These are phyloP conservation scores for Cystobasidium onofrii DNA, from an alignment of 768 basidiomycete species.

Conservation along the genomic window DNA sequence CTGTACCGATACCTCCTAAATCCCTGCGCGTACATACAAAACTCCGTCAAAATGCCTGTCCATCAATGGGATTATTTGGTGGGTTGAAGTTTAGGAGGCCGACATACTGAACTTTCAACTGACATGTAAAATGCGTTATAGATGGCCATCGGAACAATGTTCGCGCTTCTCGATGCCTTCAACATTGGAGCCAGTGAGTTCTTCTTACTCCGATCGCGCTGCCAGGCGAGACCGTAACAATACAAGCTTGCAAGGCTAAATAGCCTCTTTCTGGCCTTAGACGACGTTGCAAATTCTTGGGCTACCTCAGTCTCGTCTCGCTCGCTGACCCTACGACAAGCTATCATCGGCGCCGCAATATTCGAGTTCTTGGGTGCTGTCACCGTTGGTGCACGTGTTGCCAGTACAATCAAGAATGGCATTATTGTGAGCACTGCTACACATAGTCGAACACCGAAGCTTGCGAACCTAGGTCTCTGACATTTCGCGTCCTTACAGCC, in stretches of 20 bases:
- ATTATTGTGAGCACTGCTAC: constrained; percentile 47
- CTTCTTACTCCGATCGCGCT: not conserved
- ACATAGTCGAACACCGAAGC: too few relatives aligned
- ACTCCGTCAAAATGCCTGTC: not conserved
- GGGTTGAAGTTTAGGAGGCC: not conserved
- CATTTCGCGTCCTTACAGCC: constrained; percentile 7
- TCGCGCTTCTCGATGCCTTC: constrained; percentile 33
- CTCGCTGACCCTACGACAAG: constrained; percentile 48
- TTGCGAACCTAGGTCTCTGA: too few relatives aligned
- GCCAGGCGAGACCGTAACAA: not conserved
- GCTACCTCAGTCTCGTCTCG: constrained; percentile 48
- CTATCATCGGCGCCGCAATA: constrained; percentile 45
- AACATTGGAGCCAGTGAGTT: constrained; percentile 46
- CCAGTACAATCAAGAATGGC: constrained; percentile 49
- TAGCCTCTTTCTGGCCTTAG: too few relatives aligned
- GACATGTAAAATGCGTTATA: not conserved
- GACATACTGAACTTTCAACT: too few relatives aligned
- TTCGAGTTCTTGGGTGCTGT: constrained; percentile 48
- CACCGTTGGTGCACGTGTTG: constrained; percentile 46
- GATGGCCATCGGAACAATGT: constrained; percentile 32
- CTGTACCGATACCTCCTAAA: too few relatives aligned
- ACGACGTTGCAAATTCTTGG: constrained; percentile 45
- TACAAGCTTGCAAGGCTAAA: too few relatives aligned
- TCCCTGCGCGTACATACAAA: too few relatives aligned
- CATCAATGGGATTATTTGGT: not conserved